phyloP scores from a whole-genome alignment of 1,139 yeast genomes.

The Hanseniaspora sp. region DNA sequence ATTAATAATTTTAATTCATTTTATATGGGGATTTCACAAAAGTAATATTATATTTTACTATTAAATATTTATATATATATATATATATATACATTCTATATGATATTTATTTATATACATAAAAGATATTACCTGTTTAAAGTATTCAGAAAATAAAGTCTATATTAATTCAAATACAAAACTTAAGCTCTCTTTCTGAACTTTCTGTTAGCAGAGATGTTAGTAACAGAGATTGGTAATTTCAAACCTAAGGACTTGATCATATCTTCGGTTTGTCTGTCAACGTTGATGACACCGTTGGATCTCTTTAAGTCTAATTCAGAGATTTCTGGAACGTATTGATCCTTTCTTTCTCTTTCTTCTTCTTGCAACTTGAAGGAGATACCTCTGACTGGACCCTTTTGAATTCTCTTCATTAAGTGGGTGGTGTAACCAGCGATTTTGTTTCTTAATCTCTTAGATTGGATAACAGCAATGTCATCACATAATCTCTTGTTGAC shows the following conservation, averaged over 20 bases:
- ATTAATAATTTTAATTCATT: background rate
- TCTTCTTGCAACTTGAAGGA: conserved; percentile 99
- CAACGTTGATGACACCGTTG: conserved; percentile 95
- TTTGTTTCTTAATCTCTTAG: conserved; percentile 99
- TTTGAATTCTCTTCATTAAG: conserved; percentile 99
- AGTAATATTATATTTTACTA: conserved; percentile 10
- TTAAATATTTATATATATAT: background rate
- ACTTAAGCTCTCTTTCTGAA: conserved; percentile 89
- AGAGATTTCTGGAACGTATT: conserved; percentile 99
- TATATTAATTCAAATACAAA: conserved; percentile 13
- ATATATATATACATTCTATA: conserved; percentile 6
- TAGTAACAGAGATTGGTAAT: conserved; percentile 82
- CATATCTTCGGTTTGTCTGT: conserved; percentile 94
- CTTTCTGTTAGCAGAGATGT: conserved; percentile 86
- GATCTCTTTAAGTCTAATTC: conserved; percentile 97
- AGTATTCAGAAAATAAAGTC: conserved; percentile 3
- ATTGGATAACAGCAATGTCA: conserved; percentile 97
- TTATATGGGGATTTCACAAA: conserved; percentile 12
- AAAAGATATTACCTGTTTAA: conserved; percentile 16
- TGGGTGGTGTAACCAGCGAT: conserved; percentile 99
- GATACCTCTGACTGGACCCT: conserved; percentile 99
- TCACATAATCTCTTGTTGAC: conserved; percentile 99
- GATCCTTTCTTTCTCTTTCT: conserved; percentile 99
- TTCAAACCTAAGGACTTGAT: conserved; percentile 94
- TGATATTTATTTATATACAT: conserved; percentile 16